phyloP scores from a whole-genome alignment of 306 rosid genomes.

The Vigna trinervia region DNA sequence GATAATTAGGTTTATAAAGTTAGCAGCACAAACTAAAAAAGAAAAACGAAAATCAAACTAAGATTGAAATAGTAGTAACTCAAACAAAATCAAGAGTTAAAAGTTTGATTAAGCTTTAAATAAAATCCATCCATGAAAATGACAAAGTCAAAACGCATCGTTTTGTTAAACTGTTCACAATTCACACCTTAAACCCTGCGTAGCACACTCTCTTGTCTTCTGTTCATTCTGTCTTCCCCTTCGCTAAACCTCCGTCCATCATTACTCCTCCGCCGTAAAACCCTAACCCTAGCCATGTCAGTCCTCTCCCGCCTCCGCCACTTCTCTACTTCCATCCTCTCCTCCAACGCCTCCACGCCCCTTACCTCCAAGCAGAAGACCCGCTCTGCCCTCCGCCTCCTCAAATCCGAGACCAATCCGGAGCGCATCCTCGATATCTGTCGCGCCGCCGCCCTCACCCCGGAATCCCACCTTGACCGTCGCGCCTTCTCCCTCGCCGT shows the following conservation, averaged over 20 bases:
- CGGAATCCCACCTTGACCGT: conserved; percentile 75
- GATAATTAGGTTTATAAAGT: too few species aligned
- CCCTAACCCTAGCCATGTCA: conserved; percentile 58
- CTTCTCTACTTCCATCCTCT: conserved; percentile 61
- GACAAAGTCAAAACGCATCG: neutral
- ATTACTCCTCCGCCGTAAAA: neutral
- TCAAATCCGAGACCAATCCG: conserved; percentile 75
- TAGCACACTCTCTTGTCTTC: too few species aligned
- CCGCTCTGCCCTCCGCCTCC: conserved; percentile 60
- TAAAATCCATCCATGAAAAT: too few species aligned
- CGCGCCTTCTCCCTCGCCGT: conserved; percentile 69
- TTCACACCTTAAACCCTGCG: neutral
- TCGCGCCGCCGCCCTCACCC: conserved; percentile 76
- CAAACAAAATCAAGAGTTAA: too few species aligned
- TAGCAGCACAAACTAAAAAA: too few species aligned
- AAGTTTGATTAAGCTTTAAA: too few species aligned
- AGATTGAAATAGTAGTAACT: too few species aligned
- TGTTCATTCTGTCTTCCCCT: neutral
- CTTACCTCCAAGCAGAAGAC: conserved; percentile 60
- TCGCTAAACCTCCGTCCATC: neutral
- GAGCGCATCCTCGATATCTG: conserved; percentile 72
- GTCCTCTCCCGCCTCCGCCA: conserved; percentile 64
- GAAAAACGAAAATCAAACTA: too few species aligned
- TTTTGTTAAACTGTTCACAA: neutral
- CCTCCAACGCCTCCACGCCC: conserved; percentile 55